Evolutionary conservation across 176 grass and related monocot genomes (phyloP).

Genomic region (Aegilops bicornis): DNA sequence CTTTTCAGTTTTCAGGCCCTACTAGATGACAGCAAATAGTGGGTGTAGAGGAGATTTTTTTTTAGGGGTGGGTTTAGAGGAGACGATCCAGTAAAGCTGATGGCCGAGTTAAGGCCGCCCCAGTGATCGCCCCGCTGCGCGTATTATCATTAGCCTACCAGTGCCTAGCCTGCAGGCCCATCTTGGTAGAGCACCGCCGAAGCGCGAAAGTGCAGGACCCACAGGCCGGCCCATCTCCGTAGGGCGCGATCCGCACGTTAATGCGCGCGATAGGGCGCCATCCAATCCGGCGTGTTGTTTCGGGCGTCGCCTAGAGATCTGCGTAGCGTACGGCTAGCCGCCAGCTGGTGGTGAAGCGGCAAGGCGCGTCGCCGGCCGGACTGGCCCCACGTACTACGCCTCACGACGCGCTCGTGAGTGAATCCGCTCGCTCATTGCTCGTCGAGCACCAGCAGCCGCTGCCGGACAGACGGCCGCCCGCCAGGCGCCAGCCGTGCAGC

Average conservation of each 20-base stretch:
- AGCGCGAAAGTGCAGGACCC: neutral
- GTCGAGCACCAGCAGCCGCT: neutral
- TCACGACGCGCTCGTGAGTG: slow-evolving; percentile 35
- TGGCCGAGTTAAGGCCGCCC: neutral
- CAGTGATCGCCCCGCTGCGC: neutral
- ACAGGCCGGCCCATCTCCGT: neutral
- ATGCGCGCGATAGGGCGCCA: neutral
- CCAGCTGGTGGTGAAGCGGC: slow-evolving; percentile 45
- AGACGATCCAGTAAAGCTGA: neutral
- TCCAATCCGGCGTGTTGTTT: neutral
- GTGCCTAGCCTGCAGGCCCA: neutral
- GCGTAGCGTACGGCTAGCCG: neutral
- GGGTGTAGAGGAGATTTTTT: neutral
- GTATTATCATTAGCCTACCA: neutral
- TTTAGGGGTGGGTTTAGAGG: neutral
- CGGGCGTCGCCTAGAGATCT: neutral
- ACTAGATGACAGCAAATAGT: neutral
- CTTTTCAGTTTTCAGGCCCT: neutral
- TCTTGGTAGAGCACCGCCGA: neutral
- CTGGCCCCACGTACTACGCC: neutral
- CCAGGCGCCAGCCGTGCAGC: slow-evolving; percentile 9
- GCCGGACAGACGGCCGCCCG: neutral
- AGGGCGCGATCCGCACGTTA: neutral
- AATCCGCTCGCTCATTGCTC: neutral
- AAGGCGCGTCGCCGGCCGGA: neutral